Percentiles rank a stretch among this genome's conserved stretches.
phyloP scores from a whole-genome alignment of 306 rosid genomes.

The Hippophae rhamnoides region DNA sequence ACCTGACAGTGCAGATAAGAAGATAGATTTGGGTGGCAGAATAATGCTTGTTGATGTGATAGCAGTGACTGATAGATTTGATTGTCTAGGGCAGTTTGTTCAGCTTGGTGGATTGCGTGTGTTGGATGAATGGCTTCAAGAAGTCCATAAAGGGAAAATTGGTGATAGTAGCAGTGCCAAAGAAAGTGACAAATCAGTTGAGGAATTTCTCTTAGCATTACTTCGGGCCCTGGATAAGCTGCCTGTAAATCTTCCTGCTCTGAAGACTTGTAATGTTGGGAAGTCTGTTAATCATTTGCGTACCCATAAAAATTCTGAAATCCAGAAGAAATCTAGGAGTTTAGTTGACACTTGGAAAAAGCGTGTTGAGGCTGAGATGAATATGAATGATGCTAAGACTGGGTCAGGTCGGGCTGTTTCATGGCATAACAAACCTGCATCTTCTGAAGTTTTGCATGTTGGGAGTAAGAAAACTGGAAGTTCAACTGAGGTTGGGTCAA shows the following conservation, averaged over 20 bases:
- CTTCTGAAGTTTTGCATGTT: constrained; percentile 53
- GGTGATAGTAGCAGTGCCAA: constrained; percentile 48
- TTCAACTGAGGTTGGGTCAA: constrained; percentile 52
- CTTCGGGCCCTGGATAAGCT: constrained; percentile 74
- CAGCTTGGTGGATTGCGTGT: constrained; percentile 68
- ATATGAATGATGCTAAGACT: constrained; percentile 55
- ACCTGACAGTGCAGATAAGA: constrained; percentile 53
- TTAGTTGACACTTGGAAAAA: constrained; percentile 87
- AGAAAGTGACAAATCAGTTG: constrained; percentile 56
- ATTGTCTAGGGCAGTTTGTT: constrained; percentile 64
- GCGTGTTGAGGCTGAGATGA: constrained; percentile 90
- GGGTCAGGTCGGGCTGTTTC: constrained; percentile 45
- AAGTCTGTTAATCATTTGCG: constrained; percentile 85
- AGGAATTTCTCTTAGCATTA: constrained; percentile 73
- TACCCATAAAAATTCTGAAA: constrained; percentile 56
- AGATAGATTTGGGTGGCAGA: constrained; percentile 63
- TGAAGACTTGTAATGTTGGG: constrained; percentile 58
- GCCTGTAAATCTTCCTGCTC: constrained; percentile 71
- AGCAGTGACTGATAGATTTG: constrained; percentile 58
- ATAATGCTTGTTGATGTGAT: constrained; percentile 68
- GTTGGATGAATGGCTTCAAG: constrained; percentile 90
- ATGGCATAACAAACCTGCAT: constrained; percentile 43
- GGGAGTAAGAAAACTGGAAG: constrained; percentile 45
- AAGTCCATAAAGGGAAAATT: constrained; percentile 66
- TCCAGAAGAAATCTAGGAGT: constrained; percentile 71